Conservation (phyloP, 1,284 basidiomycete species). For the Ceratobasidium sp. region DNA sequence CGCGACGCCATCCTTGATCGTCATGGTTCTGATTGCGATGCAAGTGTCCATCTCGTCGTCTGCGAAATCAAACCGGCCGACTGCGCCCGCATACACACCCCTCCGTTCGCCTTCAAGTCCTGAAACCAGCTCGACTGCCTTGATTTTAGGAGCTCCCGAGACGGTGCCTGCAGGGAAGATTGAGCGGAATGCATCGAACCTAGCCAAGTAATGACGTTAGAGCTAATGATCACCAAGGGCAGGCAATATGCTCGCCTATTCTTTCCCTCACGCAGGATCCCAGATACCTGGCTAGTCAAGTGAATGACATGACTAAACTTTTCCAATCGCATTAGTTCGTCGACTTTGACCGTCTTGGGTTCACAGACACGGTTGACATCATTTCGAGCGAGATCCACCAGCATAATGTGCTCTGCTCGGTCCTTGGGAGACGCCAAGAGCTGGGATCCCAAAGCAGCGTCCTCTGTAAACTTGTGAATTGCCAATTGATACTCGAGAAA, state of each 20-base stretch:
- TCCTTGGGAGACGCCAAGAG: slow-evolving; percentile 92
- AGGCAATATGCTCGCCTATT: slow-evolving; percentile 69
- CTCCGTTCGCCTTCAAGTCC: slow-evolving; percentile 90
- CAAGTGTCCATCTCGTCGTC: slow-evolving; percentile 97
- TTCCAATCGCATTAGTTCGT: slow-evolving; percentile 93
- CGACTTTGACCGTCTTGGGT: slow-evolving; percentile 95
- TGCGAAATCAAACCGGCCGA: slow-evolving; percentile 97
- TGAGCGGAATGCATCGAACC: slow-evolving; percentile 98
- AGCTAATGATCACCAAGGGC: not conserved
- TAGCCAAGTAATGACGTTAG: slow-evolving; percentile 54
- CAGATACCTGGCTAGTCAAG: slow-evolving; percentile 95
- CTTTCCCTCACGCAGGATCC: slow-evolving; percentile 83
- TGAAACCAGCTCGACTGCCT: slow-evolving; percentile 94
- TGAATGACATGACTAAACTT: slow-evolving; percentile 99
- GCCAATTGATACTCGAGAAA: not conserved
- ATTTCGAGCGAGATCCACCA: slow-evolving; percentile 98
- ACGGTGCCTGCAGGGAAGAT: slow-evolving; percentile 99
- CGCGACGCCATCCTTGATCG: slow-evolving; percentile 92
- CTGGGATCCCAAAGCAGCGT: slow-evolving; percentile 79
- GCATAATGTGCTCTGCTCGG: slow-evolving; percentile 98
- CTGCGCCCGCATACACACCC: slow-evolving; percentile 97
- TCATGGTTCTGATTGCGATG: slow-evolving; percentile 99
- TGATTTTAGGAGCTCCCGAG: slow-evolving; percentile 99
- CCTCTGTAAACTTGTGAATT: slow-evolving; percentile 71
- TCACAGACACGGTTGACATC: slow-evolving; percentile 98